Evolutionary conservation across 345 rosid genomes (phyloP).

Genomic region (Hypericum androsaemum): DNA sequence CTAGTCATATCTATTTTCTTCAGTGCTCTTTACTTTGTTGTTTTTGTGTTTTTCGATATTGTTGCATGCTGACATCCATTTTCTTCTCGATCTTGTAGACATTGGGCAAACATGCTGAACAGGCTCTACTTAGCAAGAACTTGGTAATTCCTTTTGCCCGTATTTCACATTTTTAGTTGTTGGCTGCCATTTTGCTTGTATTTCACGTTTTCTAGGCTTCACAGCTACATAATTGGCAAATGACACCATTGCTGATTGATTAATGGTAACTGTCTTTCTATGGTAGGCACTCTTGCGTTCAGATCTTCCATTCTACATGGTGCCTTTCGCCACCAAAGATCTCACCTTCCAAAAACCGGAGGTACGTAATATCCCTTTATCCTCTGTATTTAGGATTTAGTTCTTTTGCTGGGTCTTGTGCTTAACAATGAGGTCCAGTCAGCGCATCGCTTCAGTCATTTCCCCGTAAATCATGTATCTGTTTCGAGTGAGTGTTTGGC

Average conservation of each 20-base stretch:
- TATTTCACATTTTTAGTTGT: neutral
- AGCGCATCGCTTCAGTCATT: conserved; percentile 35
- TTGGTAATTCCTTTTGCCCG: conserved; percentile 35
- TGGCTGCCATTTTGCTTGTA: neutral
- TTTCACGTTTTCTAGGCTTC: neutral
- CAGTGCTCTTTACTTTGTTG: no score
- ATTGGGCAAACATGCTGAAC: conserved; percentile 42
- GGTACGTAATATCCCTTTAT: conserved; percentile 36
- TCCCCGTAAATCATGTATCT: no score
- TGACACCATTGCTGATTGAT: neutral
- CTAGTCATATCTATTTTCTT: no score
- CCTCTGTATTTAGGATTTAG: neutral
- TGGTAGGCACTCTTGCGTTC: conserved; percentile 70
- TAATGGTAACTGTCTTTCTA: neutral
- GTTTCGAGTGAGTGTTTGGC: no score
- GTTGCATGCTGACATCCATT: conserved; percentile 6
- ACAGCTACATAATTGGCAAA: no score
- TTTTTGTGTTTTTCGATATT: conserved; percentile 1
- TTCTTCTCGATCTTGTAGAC: conserved; percentile 27
- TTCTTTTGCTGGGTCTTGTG: conserved; percentile 8
- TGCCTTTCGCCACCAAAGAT: conserved; percentile 65
- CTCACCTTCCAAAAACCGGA: conserved; percentile 64
- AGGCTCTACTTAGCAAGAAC: conserved; percentile 73
- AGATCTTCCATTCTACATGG: conserved; percentile 83
- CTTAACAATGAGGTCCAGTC: conserved; percentile 85